These are phyloP conservation scores for Coemansia sp. DNA, from an alignment of 371 early-diverging fungal genomes.

Conservation along the genomic window DNA sequence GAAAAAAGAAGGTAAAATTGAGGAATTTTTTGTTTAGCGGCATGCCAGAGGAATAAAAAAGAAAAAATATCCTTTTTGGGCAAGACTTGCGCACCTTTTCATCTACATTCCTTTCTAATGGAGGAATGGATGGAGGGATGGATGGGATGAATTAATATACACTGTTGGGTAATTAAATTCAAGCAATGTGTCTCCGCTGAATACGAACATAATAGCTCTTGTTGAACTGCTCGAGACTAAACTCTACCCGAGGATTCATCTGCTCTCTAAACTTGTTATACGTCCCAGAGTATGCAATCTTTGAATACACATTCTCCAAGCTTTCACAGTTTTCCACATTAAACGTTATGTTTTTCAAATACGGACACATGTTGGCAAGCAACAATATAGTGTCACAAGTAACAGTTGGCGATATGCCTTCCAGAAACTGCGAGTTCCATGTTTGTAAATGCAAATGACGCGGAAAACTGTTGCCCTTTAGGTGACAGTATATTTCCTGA, in stretches of 20 bases:
- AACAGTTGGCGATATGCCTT: background rate
- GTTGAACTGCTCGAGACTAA: background rate
- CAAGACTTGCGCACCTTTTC: no score
- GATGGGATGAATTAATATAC: background rate
- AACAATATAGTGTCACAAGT: background rate
- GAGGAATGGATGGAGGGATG: no score
- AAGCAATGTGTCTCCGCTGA: background rate
- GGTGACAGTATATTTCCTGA: background rate
- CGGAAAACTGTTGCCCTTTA: background rate
- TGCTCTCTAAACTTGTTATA: background rate
- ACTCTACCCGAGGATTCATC: background rate
- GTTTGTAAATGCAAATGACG: background rate
- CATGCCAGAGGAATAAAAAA: background rate
- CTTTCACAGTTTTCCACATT: background rate
- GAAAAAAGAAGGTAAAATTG: background rate
- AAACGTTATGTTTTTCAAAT: background rate
- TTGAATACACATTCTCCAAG: background rate
- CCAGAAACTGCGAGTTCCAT: background rate
- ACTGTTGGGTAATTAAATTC: background rate
- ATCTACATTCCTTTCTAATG: no score
- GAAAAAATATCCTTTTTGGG: background rate
- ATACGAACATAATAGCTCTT: background rate
- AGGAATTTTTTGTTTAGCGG: background rate
- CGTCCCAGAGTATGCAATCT: background rate
- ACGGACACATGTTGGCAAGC: background rate